phyloP scores from a whole-genome alignment of 2,329 filamentous ascomycete species.

The Ciborinia camelliae region DNA sequence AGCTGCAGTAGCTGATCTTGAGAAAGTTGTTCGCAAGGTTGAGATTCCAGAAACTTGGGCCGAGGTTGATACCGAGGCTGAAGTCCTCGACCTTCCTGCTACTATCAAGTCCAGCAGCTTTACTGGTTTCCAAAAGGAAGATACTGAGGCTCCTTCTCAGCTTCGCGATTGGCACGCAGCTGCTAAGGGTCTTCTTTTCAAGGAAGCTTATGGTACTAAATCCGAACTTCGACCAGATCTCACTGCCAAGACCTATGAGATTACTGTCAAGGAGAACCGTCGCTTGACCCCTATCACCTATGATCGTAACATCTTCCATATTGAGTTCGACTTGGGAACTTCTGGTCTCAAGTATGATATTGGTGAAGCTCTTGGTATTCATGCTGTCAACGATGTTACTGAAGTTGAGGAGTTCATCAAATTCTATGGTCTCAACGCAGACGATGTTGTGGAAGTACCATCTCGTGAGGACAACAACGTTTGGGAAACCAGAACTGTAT shows the following conservation, averaged over 20 bases:
- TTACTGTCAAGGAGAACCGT: slow-evolving; percentile 92
- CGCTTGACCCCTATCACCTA: slow-evolving; percentile 84
- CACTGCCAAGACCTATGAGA: slow-evolving; percentile 77
- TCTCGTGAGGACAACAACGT: slow-evolving; percentile 72
- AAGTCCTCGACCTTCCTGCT: slow-evolving; percentile 52
- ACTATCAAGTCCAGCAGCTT: slow-evolving; percentile 80
- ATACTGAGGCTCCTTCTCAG: slow-evolving; percentile 61
- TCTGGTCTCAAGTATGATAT: slow-evolving; percentile 96
- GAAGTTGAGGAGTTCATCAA: slow-evolving; percentile 83
- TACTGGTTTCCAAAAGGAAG: slow-evolving; percentile 70
- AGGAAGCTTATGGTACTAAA: slow-evolving; percentile 83
- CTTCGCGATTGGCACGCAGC: slow-evolving; percentile 77
- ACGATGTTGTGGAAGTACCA: slow-evolving; percentile 87
- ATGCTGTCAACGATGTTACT: slow-evolving; percentile 83
- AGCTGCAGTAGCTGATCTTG: slow-evolving; percentile 64
- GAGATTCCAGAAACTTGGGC: slow-evolving; percentile 80
- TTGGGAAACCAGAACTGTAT: slow-evolving; percentile 85
- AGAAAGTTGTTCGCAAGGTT: slow-evolving; percentile 66
- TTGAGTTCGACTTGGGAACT: slow-evolving; percentile 91
- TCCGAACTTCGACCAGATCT: slow-evolving; percentile 78
- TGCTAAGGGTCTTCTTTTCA: slow-evolving; percentile 87
- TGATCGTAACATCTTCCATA: slow-evolving; percentile 99
- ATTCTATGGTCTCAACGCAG: slow-evolving; percentile 78
- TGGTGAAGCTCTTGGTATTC: slow-evolving; percentile 92
- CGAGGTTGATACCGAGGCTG: slow-evolving; percentile 59